Percentiles rank a stretch among this genome's conserved stretches.
These are phyloP conservation scores for Vanderwaltozyma yarrowii DNA, from an alignment of 805 yeast genomes.

Conservation along the genomic window DNA sequence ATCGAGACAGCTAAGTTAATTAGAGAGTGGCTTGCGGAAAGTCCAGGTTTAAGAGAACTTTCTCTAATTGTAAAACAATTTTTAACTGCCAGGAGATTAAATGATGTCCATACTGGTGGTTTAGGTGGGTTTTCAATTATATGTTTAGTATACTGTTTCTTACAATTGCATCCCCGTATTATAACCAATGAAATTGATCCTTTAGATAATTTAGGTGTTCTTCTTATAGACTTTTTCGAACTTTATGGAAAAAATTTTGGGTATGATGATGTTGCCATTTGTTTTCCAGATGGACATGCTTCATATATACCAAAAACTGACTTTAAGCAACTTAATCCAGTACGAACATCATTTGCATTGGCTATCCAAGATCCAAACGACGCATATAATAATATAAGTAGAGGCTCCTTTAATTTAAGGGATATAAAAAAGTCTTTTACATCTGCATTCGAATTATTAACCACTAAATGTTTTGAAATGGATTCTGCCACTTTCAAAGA, in stretches of 20 bases:
- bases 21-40: conserved; percentile 56
- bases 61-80: conserved; percentile 81
- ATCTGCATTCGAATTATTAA: conserved; percentile 74
- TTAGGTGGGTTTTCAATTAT: conserved; percentile 92
- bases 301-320: conserved; percentile 49
- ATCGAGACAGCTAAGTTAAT: conserved; percentile 73
- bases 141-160: conserved; percentile 70
- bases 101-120: conserved; percentile 88
- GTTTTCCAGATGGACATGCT: conserved; percentile 46
- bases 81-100: conserved; percentile 62
- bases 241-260: conserved; percentile 85
- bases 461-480: conserved; percentile 66
- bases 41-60: conserved; percentile 75
- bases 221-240: conserved; percentile 86
- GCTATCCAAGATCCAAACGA: conserved; percentile 89
- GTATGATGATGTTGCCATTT: conserved; percentile 66
- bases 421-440: conserved; percentile 78
- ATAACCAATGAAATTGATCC: conserved; percentile 57
- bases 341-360: conserved; percentile 48
- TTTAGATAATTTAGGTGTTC: conserved; percentile 69
- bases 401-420: conserved; percentile 73
- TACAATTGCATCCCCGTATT: conserved; percentile 69
- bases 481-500: conserved; percentile 54
- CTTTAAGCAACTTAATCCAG: conserved; percentile 40
- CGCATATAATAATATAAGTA: conserved; percentile 66